Base-by-base conservation (phyloP, 495 filamentous ascomycete species). In the Hypoxylon perforatum region DNA sequence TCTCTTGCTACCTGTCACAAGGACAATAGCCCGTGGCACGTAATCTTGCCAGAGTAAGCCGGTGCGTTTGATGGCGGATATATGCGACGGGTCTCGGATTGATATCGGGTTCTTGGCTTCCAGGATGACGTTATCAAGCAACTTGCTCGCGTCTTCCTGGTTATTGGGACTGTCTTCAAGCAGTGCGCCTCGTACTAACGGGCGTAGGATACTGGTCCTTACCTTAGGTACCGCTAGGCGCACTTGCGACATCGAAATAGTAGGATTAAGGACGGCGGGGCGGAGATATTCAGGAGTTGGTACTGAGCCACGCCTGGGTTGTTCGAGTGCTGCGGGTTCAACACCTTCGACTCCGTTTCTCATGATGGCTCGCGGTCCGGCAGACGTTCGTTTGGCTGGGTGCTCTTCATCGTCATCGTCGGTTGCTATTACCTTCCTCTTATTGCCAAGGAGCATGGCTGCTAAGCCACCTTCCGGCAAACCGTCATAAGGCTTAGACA, bases 401-500 rank as follows among this genome's bases (percentile, higher is more conserved):
- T 84, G 84, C 11, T 85, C 83, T 33, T 86, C 84, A 9, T 87
- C 83, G 3, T 87, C 86, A 36, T 86, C 85, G 11, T 94, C 92
- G 0, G 88, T 70, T 3, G 85, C 82, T 14, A 88, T 86, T 15
- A 89, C 83, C 70, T 94, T 97, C 18, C 95, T 87, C 76, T 97
- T 99, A 73, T 96, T 98, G 1, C 96, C 95, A 18, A 98, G 82
- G 0, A 99, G 79, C 75, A 99, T 84, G 14, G 91, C 82, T 4
- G 91, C 86, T 39, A 99, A 81, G 0, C 95, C 95, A 28, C 96
- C 96, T 72, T 92, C 92, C 0, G 95, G 95, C 38, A 97, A 79
- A 10, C 95, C 94, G 74, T 98, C 95, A 63, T 91, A 97, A 1
- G 95, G 96, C 71, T 95, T 96, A 22, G 93, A 95, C 2, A 98